Evolutionary conservation across 2,329 filamentous ascomycete species (phyloP).

Genomic region (Cephalotrichum gorgonifer): DNA sequence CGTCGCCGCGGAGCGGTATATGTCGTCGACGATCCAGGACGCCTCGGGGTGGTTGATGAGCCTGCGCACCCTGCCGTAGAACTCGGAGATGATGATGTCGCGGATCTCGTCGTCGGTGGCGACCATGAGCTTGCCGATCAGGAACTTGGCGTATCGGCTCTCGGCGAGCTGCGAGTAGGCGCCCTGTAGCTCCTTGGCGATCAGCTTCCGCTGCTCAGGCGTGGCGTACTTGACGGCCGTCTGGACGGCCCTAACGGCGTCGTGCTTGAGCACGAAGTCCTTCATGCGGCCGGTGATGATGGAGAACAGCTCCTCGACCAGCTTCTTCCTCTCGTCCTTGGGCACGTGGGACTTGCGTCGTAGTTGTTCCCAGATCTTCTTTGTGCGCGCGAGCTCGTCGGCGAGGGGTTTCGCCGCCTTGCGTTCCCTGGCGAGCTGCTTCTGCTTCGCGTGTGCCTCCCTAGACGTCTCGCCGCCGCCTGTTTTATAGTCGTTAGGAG

Average conservation of each 20-base stretch:
- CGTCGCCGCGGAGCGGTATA: conserved; percentile 82
- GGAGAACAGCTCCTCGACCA: conserved; percentile 80
- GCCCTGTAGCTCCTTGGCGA: conserved; percentile 77
- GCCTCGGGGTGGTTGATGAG: conserved; percentile 94
- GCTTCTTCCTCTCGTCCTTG: conserved; percentile 73
- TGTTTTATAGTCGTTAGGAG: not conserved
- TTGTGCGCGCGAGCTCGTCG: conserved; percentile 76
- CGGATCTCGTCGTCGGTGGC: conserved; percentile 80
- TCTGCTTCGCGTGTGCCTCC: conserved; percentile 90
- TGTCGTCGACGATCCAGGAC: conserved; percentile 95
- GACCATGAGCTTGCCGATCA: conserved; percentile 92
- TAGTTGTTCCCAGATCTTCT: conserved; percentile 94
- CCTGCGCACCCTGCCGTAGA: conserved; percentile 86
- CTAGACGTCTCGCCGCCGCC: conserved; percentile 53
- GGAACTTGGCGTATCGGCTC: conserved; percentile 94
- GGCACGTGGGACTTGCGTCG: conserved; percentile 89
- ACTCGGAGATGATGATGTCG: conserved; percentile 84
- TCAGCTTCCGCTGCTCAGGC: conserved; percentile 71
- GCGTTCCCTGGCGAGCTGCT: conserved; percentile 74
- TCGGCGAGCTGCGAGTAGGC: conserved; percentile 78
- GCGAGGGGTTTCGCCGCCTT: conserved; percentile 89
- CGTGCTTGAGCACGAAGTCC: conserved; percentile 97
- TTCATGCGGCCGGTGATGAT: conserved; percentile 87
- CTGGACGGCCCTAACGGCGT: conserved; percentile 92
- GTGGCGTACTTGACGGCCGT: conserved; percentile 95